Evolutionary conservation across 495 filamentous ascomycete species (phyloP).

Genomic region (Pseudomonodictys pantanalensis): DNA sequence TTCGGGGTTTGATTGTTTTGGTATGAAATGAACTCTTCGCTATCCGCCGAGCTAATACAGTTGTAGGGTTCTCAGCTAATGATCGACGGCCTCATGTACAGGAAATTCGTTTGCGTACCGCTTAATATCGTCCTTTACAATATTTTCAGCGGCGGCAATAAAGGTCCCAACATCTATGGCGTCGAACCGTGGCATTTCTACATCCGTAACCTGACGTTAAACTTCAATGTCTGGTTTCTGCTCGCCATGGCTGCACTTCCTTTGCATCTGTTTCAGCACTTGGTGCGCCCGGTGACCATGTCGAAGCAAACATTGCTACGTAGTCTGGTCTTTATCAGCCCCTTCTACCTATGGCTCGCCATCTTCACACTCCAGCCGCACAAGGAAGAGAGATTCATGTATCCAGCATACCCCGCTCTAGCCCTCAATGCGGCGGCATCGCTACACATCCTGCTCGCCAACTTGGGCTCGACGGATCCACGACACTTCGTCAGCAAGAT

Average conservation of each 20-base stretch:
- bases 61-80: slow-evolving; percentile 55
- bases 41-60: slow-evolving; percentile 22
- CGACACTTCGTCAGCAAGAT: slow-evolving; percentile 63
- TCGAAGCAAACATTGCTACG: slow-evolving; percentile 54
- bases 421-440: slow-evolving; percentile 89
- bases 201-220: slow-evolving; percentile 82
- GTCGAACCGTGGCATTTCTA: slow-evolving; percentile 98
- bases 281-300: slow-evolving; percentile 40
- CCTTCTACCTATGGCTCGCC: slow-evolving; percentile 91
- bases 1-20: slow-evolving; percentile 63
- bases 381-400: slow-evolving; percentile 99
- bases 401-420: slow-evolving; percentile 87
- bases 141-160: slow-evolving; percentile 71
- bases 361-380: slow-evolving; percentile 92
- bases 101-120: slow-evolving; percentile 70
- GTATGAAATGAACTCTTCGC: slow-evolving; percentile 51
- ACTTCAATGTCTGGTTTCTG: slow-evolving; percentile 93
- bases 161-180: slow-evolving; percentile 90
- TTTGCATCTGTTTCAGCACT: slow-evolving; percentile 51
- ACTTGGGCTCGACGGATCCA: slow-evolving; percentile 66
- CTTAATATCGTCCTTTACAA: slow-evolving; percentile 97
- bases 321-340: slow-evolving; percentile 70
- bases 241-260: slow-evolving; percentile 75
- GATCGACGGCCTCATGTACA: slow-evolving; percentile 80
- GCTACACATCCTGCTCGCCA: slow-evolving; percentile 70